Evolutionary conservation across 2,329 filamentous ascomycete species (phyloP).

Genomic region (Trichoderma breve): DNA sequence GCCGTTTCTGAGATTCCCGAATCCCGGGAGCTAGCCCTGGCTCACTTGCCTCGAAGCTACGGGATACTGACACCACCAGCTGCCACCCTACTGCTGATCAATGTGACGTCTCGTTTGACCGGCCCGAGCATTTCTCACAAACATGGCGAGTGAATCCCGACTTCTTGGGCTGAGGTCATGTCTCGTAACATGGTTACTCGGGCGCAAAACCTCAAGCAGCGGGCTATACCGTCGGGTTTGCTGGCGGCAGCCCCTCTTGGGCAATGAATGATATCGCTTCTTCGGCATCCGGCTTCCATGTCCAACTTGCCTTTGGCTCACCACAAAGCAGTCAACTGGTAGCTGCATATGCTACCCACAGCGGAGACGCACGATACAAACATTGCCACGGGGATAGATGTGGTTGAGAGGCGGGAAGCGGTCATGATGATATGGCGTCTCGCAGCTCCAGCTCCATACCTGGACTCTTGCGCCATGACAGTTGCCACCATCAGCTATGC

Average conservation of each 20-base stretch:
- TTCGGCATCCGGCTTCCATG: neutral
- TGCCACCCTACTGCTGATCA: neutral
- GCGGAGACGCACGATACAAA: neutral
- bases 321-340: neutral
- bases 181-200: neutral
- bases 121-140: neutral
- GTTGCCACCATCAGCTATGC: neutral
- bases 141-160: neutral
- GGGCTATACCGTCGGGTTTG: conserved; percentile 4
- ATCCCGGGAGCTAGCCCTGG: neutral
- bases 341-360: conserved; percentile 7
- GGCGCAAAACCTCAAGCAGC: conserved; percentile 1
- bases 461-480: conserved; percentile 9
- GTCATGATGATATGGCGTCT: neutral
- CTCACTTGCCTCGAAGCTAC: conserved; percentile 4
- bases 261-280: neutral
- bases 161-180: neutral
- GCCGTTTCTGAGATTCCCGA: neutral
- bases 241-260: neutral
- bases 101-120: neutral
- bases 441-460: neutral
- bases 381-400: neutral
- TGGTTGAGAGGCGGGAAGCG: neutral
- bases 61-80: neutral
- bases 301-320: neutral